Percentiles rank a stretch among this genome's conserved stretches.
Conservation (phyloP, 169 alveolate species). For the Prorocentrum cordatum region DNA sequence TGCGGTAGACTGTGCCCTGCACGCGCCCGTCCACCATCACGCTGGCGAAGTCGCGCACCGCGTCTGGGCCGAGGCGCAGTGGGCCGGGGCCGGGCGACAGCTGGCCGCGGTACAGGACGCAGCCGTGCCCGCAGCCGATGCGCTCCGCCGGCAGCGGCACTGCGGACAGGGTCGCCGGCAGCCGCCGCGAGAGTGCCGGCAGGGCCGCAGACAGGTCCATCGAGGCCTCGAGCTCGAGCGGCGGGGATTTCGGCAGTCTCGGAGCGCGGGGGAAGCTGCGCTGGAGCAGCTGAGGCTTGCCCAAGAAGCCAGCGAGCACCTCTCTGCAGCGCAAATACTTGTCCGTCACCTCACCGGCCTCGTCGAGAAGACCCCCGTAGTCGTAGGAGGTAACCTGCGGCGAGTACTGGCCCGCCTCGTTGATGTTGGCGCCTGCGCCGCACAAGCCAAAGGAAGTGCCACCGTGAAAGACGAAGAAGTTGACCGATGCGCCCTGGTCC, state of each 20-base stretch:
- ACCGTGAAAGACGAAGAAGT: slow-evolving; percentile 52
- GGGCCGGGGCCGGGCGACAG: neutral
- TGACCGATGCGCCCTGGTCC: slow-evolving; percentile 32
- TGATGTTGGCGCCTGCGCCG: slow-evolving; percentile 34
- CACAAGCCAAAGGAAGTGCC: slow-evolving; percentile 64
- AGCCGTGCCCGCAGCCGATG: slow-evolving; percentile 38
- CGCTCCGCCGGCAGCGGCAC: slow-evolving; percentile 46
- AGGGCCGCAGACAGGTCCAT: slow-evolving; percentile 18
- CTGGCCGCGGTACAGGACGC: slow-evolving; percentile 8
- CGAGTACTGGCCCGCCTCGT: neutral
- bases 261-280: neutral
- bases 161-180: neutral
- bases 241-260: slow-evolving; percentile 46
- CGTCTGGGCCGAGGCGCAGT: neutral
- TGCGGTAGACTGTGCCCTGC: slow-evolving; percentile 46
- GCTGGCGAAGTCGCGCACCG: slow-evolving; percentile 41
- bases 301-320: neutral
- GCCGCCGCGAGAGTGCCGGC: neutral
- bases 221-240: slow-evolving; percentile 16
- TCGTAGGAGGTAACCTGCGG: slow-evolving; percentile 45
- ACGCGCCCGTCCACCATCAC: neutral
- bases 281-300: slow-evolving; percentile 14
- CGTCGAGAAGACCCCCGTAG: slow-evolving; percentile 50
- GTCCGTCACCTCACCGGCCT: slow-evolving; percentile 42
- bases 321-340: slow-evolving; percentile 23